Base-by-base conservation (phyloP, 1,139 yeast genomes). In the Chernovozyma aurita region DNA sequence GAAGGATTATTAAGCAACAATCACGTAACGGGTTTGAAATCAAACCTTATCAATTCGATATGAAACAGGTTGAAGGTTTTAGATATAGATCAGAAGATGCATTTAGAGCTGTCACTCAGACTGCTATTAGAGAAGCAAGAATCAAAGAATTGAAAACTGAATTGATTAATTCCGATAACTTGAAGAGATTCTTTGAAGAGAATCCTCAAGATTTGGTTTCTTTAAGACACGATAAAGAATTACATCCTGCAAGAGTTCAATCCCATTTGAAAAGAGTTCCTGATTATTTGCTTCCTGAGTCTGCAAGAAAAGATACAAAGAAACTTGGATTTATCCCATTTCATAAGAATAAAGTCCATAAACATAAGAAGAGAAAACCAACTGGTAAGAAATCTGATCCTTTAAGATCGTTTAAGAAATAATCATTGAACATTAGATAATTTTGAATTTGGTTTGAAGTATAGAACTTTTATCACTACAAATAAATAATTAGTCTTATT, bases 61-160 rank as follows among this genome's bases (percentile, higher is more conserved):
- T 83, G 78, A 78, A 78, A 42, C 98, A 92, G 59, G 88, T 92
- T 34, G 96, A 94, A 56, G 94, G 95, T 13, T 94, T 94, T 73
- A 77, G 98, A 50, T 94, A 94, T 60, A 82, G 99, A 72, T 80
- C 90, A 65, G 97, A 92, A 53, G 98, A 92, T 64, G 97, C 96
- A 1, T 92, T 92, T 63, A 78, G 97, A 62, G 86, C 97, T 0
- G 95, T 94, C 21, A 92, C 98, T 0, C 80, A 78, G 42, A 81
- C 85, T 6, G 85, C 96, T 1, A 77, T 94, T 20, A 80, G 97
- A 60, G 97, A 92, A 54, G 97, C 98, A 1, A 78, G 98, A 52
- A 77, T 90, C 38, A 85, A 80, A 55, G 99, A 94, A 58, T 73
- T 94, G 57, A 85, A 85, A 57, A 77, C 82, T 50, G 98, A 94